Evolutionary conservation across 1,284 basidiomycete genomes (phyloP).

Genomic region (Kalmanozyma brasiliensis): DNA sequence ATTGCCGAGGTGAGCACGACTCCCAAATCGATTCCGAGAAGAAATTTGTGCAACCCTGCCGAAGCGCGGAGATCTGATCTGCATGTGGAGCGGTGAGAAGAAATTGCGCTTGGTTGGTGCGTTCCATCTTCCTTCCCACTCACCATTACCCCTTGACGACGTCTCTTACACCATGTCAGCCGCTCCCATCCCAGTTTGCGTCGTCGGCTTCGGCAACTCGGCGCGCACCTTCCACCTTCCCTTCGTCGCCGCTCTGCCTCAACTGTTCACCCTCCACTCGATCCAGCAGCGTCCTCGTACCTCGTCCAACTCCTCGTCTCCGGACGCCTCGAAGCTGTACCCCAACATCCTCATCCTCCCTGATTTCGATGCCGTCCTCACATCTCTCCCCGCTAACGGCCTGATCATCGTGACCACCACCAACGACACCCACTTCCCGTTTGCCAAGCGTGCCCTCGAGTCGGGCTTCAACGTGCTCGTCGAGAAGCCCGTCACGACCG

Average conservation of each 20-base stretch:
- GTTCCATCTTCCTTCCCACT: background rate
- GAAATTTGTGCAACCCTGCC: too few relatives aligned
- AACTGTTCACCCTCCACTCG: constrained; percentile 55
- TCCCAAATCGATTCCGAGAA: too few relatives aligned
- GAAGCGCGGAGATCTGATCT: too few relatives aligned
- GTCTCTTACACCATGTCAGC: constrained; percentile 1
- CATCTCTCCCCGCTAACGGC: constrained; percentile 55
- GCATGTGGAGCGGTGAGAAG: too few relatives aligned
- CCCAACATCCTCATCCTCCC: constrained; percentile 54
- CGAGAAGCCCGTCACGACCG: constrained; percentile 63
- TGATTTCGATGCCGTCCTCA: constrained; percentile 55
- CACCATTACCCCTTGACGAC: background rate
- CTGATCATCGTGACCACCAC: constrained; percentile 66
- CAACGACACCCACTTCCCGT: constrained; percentile 63
- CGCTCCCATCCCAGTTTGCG: constrained; percentile 56
- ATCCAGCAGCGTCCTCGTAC: constrained; percentile 62
- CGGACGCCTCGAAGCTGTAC: constrained; percentile 43
- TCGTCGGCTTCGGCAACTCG: constrained; percentile 61
- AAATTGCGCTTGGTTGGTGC: background rate
- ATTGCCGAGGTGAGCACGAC: too few relatives aligned
- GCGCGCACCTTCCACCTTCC: constrained; percentile 65
- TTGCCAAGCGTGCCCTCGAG: constrained; percentile 61
- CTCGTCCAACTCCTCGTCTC: constrained; percentile 29
- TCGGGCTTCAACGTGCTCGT: constrained; percentile 63
- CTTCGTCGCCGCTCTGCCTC: constrained; percentile 54